phyloP scores from a whole-genome alignment of 345 rosid species.

The Lumnitzera littorea region DNA sequence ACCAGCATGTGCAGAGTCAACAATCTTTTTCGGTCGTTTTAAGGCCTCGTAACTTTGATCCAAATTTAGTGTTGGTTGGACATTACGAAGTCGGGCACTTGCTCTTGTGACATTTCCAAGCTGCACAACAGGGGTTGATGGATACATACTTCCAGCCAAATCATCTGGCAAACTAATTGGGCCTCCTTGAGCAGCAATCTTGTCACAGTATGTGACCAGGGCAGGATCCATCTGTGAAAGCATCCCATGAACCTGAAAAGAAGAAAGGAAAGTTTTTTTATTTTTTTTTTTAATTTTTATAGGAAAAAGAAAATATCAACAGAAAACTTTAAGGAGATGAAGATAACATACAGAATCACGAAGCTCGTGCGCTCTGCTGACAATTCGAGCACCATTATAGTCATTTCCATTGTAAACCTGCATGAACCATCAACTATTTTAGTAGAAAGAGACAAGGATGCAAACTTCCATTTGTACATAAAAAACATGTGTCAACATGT shows the following conservation, averaged over 20 bases:
- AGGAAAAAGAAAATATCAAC: not conserved
- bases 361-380: conserved; percentile 91
- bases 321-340: not conserved
- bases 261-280: not conserved
- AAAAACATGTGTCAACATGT: too few species aligned
- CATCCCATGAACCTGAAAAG: conserved; percentile 88
- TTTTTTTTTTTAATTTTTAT: not conserved
- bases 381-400: conserved; percentile 90
- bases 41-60: conserved; percentile 69
- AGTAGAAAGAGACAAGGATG: conserved; percentile 1
- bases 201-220: conserved; percentile 71
- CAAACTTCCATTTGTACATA: not conserved
- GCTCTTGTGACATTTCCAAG: conserved; percentile 72
- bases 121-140: conserved; percentile 68
- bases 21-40: conserved; percentile 70
- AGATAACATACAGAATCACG: conserved; percentile 68
- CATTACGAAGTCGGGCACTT: conserved; percentile 94
- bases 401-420: conserved; percentile 94
- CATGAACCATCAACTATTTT: conserved; percentile 9
- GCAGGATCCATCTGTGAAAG: conserved; percentile 99
- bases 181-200: conserved; percentile 85
- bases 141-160: conserved; percentile 49
- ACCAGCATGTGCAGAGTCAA: conserved; percentile 56
- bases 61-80: conserved; percentile 69
- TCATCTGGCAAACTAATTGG: conserved; percentile 74